Evolutionary conservation across 2,329 filamentous ascomycete genomes (phyloP), one percentile per base, ranked within the genome.

Genomic region (Aspergillaceae sp.): DNA sequence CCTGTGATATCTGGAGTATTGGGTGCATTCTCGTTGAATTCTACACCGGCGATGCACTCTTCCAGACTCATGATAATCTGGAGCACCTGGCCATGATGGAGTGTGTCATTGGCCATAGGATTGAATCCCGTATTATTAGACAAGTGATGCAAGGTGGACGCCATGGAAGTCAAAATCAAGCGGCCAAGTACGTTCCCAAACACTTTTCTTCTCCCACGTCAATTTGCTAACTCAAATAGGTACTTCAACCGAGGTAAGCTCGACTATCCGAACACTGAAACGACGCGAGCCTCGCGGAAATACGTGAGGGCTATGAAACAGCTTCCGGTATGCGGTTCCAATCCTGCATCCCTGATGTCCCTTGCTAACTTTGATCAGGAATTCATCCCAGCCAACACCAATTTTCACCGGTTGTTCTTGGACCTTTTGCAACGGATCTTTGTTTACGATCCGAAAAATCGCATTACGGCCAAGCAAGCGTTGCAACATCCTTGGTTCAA

Each of bases 21-120:
- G 80, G 80, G 26, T 84, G 80, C 54, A 84, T 84, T 46, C 65
- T 84, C 7, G 80, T 84, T 30, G 80, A 84, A 53, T 84, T 83
- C 60, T 83, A 80, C 67, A 84, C 80, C 0, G 80, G 80, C 7
- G 80, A 84, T 61, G 80, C 80, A 38, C 68, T 84, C 2, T 84
- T 84, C 67, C 80, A 84, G 59, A 83, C 80, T 0, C 80, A 83
- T 59, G 80, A 84, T 62, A 83, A 83, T 51, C 72, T 82, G 30
- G 80, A 83, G 59, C 80, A 84, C 61, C 72, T 84, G 41, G 80
- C 79, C 34, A 84, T 84, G 80, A 84, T 84, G 80, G 80, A 84
- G 62, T 72, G 74, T 7, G 78, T 82, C 6, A 80, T 78, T 57
- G 74, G 73, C 36, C 67, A 69, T 40, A 75, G 74, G 53, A 74